phyloP scores from a whole-genome alignment of 352 stramenopile species.

The Globisporangium nagaii region DNA sequence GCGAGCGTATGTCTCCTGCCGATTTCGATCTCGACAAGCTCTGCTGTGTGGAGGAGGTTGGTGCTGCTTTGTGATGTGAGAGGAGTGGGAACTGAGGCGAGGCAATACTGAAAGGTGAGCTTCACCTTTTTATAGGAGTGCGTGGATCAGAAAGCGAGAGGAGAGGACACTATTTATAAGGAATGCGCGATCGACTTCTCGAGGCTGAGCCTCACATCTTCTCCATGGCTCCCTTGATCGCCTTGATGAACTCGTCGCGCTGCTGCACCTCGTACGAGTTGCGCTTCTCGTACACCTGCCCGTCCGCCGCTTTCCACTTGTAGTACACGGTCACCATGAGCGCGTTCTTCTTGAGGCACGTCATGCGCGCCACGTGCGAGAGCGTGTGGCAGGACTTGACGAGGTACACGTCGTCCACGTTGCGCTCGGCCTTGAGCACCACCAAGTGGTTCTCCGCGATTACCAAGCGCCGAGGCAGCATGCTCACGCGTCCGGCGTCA shows the following conservation, averaged over 20 bases:
- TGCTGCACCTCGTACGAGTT: conserved; percentile 86
- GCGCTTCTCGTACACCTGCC: conserved; percentile 44
- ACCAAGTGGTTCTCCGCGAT: conserved; percentile 69
- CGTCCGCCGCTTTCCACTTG: conserved; percentile 53
- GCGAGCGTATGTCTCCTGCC: no score
- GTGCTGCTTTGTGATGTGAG: no score
- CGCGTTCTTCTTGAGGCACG: conserved; percentile 85
- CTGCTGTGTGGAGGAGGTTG: no score
- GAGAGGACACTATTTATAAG: no score
- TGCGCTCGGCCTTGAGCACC: conserved; percentile 71
- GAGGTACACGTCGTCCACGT: conserved; percentile 64
- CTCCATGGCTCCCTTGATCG: conserved; percentile 77
- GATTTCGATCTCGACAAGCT: no score
- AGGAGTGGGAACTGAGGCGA: no score
- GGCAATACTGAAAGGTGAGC: no score
- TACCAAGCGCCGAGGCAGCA: conserved; percentile 56
- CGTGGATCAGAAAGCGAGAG: no score
- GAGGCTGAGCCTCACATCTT: conserved; percentile 35
- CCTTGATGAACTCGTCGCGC: conserved; percentile 84
- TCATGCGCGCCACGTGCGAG: conserved; percentile 75
- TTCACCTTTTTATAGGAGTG: no score
- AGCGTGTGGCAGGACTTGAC: conserved; percentile 78
- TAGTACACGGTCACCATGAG: conserved; percentile 87
- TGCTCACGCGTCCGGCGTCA: conserved; percentile 18
- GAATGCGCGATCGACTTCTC: no score